Percentiles rank a stretch among this genome's conserved stretches.
phyloP scores from a whole-genome alignment of 2,329 filamentous ascomycete species.

The Arthroderma uncinatum region DNA sequence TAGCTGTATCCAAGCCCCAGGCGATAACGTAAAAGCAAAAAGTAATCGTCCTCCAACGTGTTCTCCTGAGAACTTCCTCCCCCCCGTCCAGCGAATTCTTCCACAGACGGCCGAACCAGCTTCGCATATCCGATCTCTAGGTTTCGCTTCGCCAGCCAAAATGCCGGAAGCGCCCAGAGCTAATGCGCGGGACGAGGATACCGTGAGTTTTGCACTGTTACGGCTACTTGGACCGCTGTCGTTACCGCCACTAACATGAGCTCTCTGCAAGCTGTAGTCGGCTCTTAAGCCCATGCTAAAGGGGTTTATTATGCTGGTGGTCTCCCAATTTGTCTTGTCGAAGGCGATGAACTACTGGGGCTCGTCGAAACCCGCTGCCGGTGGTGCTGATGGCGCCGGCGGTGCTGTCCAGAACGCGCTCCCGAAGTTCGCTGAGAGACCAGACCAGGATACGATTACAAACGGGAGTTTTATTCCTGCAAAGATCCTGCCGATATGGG shows the following conservation, averaged over 20 bases:
- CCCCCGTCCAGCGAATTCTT: neutral
- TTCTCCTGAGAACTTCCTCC: neutral
- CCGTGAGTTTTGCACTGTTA: neutral
- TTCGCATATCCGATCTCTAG: neutral
- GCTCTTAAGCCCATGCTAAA: constrained; percentile 37
- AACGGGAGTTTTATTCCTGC: constrained; percentile 55
- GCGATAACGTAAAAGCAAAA: neutral
- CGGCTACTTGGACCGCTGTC: neutral
- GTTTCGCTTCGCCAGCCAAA: neutral
- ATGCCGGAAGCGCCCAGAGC: neutral
- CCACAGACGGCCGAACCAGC: neutral
- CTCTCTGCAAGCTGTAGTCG: constrained; percentile 4
- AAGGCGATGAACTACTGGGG: constrained; percentile 38
- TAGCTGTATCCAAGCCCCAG: neutral
- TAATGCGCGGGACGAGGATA: neutral
- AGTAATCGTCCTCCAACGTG: neutral
- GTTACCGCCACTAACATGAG: neutral
- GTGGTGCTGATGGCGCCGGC: constrained; percentile 14
- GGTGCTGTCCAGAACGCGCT: constrained; percentile 30
- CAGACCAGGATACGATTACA: constrained; percentile 44
- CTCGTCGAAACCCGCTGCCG: constrained; percentile 20
- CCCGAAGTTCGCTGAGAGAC: constrained; percentile 54
- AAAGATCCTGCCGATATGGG: constrained; percentile 78
- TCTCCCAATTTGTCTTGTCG: constrained; percentile 47
- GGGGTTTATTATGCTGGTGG: constrained; percentile 48